Evolutionary conservation across 768 basidiomycete species (phyloP).

Genomic region (Leccinum uliginosum): DNA sequence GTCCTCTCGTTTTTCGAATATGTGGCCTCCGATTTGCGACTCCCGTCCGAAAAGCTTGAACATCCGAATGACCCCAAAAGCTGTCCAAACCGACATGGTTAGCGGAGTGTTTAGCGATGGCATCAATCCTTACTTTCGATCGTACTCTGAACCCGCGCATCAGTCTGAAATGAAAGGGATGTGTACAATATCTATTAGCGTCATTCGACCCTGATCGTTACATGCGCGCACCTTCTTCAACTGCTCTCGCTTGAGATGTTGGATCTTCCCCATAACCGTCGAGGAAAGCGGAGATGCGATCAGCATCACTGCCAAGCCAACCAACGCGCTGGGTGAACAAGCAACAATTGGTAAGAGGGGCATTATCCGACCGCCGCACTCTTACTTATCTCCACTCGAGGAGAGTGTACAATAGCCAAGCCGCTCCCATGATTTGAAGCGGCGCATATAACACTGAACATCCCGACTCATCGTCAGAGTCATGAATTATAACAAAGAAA

Average conservation of each 20-base stretch:
- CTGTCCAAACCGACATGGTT: background rate
- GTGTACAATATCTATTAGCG: background rate
- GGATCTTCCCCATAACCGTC: background rate
- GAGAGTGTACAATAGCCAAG: constrained; percentile 1
- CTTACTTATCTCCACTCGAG: background rate
- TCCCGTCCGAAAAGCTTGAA: constrained; percentile 3
- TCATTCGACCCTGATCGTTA: background rate
- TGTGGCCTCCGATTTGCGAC: background rate
- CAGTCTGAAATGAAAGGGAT: background rate
- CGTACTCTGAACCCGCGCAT: background rate
- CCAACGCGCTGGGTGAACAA: background rate
- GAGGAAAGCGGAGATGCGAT: background rate
- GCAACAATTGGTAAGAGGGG: background rate
- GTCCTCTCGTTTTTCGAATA: background rate
- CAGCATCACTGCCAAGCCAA: background rate
- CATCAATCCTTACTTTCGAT: background rate
- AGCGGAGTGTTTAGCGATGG: background rate
- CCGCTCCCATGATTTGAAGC: background rate
- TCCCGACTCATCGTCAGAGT: background rate
- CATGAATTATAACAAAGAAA: background rate
- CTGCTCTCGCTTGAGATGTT: background rate
- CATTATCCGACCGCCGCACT: too few species aligned
- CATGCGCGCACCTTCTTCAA: background rate
- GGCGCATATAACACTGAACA: background rate
- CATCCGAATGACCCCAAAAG: background rate